A percentile compares a stretch with the other conserved stretches of the same genome.
phyloP scores from a whole-genome alignment of 208 protist genomes.

The Wallacemonas sp. region DNA sequence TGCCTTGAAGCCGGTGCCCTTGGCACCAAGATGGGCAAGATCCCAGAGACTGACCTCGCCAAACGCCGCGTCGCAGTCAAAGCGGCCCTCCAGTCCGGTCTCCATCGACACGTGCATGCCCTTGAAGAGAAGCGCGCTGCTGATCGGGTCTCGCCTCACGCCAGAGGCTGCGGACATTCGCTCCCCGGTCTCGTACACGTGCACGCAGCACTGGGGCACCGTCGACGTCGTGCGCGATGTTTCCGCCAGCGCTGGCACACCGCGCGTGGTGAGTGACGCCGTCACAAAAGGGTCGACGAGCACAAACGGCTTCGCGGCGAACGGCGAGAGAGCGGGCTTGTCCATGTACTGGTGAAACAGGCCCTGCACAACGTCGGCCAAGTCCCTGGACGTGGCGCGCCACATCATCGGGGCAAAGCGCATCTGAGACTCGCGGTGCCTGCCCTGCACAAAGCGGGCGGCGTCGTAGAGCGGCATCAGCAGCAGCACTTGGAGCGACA shows the following conservation, averaged over 20 bases:
- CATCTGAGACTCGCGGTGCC: not conserved
- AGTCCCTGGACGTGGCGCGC: not conserved
- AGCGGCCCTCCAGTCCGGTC: not conserved
- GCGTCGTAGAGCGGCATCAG: conserved; percentile 4
- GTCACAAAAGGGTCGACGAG: conserved; percentile 2
- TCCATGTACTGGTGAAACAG: conserved; percentile 6
- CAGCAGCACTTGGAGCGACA: conserved; percentile 1
- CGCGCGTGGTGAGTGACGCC: not conserved
- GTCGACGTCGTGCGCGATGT: not conserved
- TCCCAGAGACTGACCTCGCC: conserved; percentile 7
- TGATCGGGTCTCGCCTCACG: conserved; percentile 6
- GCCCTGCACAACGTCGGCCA: not conserved
- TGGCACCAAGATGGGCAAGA: conserved; percentile 5
- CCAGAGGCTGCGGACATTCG: no score
- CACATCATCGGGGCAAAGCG: conserved; percentile 5
- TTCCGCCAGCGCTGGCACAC: not conserved
- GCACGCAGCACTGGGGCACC: not conserved
- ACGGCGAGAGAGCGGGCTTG: not conserved
- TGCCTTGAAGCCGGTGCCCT: not conserved
- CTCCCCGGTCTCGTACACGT: not conserved
- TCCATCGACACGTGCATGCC: not conserved
- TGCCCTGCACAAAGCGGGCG: not conserved
- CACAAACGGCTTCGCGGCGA: not conserved
- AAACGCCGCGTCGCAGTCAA: not conserved
- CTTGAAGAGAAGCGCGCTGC: not conserved